A percentile compares a stretch with the other conserved stretches of the same genome.
phyloP scores from a whole-genome alignment of 2,329 filamentous ascomycete species.

The Aspergillus tamarii region DNA sequence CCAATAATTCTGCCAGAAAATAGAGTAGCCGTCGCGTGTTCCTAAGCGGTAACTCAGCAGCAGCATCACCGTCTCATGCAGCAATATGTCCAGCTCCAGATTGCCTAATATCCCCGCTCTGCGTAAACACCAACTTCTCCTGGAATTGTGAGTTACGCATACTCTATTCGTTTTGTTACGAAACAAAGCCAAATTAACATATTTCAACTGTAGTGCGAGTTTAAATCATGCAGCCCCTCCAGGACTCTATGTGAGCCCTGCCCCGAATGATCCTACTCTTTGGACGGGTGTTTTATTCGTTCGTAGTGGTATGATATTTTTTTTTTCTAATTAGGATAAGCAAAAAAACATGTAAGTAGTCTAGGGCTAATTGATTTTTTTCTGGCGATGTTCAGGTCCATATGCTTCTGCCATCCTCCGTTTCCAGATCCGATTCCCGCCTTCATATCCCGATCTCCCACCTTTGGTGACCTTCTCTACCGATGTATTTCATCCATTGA shows the following conservation, averaged over 20 bases:
- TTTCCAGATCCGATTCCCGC: conserved; percentile 86
- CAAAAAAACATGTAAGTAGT: neutral
- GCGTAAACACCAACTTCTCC: conserved; percentile 74
- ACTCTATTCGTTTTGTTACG: neutral
- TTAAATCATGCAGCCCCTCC: conserved; percentile 81
- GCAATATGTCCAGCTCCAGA: conserved; percentile 30
- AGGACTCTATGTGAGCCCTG: conserved; percentile 83
- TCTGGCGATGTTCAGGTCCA: conserved; percentile 63
- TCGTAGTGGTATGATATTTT: conserved; percentile 67
- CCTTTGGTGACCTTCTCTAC: conserved; percentile 86
- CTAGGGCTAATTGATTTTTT: conserved; percentile 8
- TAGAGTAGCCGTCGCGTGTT: neutral
- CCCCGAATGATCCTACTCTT: conserved; percentile 75
- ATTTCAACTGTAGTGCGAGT: conserved; percentile 63
- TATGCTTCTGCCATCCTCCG: conserved; percentile 86
- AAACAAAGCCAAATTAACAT: neutral
- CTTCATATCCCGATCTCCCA: conserved; percentile 75
- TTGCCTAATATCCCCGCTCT: conserved; percentile 55
- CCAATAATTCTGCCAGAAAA: neutral
- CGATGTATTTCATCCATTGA: conserved; percentile 92
- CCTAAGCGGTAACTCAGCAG: neutral
- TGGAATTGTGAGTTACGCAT: conserved; percentile 73
- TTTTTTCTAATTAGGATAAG: neutral
- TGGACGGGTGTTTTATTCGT: conserved; percentile 95
- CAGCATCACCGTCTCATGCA: neutral